Percentiles rank a stretch among this genome's conserved stretches.
Evolutionary conservation across 768 basidiomycete species (phyloP).

Genomic region (Trametes cingulata): DNA sequence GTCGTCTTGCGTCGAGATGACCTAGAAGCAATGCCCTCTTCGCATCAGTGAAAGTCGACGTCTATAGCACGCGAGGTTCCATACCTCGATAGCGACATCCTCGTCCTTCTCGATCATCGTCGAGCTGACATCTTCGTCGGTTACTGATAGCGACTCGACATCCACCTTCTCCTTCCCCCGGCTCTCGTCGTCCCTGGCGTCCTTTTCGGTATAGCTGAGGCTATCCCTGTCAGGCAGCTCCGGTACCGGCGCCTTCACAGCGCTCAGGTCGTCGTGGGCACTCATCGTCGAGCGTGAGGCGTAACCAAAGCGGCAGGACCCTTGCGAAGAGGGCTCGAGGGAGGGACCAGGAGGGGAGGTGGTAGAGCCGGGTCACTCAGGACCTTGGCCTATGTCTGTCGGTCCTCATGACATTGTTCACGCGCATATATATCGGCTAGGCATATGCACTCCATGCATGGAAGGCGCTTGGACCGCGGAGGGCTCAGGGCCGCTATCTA

Average conservation of each 20-base stretch:
- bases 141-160: constrained; percentile 18
- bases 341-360: not conserved
- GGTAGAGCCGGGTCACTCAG: constrained; percentile 6
- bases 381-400: constrained; percentile 8
- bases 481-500: constrained; percentile 9
- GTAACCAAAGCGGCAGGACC: not conserved
- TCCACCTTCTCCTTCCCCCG: constrained; percentile 20
- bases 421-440: constrained; percentile 4
- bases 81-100: constrained; percentile 45
- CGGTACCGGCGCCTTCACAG: not conserved
- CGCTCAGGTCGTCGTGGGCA: not conserved
- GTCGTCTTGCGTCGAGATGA: constrained; percentile 51
- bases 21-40: constrained; percentile 29
- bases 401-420: not conserved
- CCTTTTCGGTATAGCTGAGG: constrained; percentile 20
- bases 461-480: not conserved
- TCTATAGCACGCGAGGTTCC: not conserved
- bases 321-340: not conserved
- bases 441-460: not conserved
- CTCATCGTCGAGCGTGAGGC: not conserved
- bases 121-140: constrained; percentile 23
- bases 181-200: not conserved
- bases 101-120: constrained; percentile 43
- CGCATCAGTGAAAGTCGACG: too few species aligned
- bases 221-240: constrained; percentile 16